phyloP scores from a whole-genome alignment of 768 basidiomycete species.

The Tulasnella sp. region DNA sequence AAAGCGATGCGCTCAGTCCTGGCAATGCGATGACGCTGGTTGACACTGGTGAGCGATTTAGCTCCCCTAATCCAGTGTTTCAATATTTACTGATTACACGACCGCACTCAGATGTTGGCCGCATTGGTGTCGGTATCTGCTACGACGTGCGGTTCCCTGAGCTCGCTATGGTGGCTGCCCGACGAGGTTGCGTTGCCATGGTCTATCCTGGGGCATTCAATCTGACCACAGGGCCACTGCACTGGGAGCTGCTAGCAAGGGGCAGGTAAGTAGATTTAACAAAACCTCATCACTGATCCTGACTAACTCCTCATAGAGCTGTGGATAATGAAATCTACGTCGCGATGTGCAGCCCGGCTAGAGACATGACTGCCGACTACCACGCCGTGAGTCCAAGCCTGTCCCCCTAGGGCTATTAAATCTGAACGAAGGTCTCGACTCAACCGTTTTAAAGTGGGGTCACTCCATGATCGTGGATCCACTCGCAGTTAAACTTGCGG shows the following conservation, averaged over 20 bases:
- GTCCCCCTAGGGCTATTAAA: background rate
- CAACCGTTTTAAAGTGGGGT: constrained; percentile 52
- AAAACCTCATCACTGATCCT: background rate
- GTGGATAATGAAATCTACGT: constrained; percentile 96
- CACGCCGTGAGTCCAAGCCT: constrained; percentile 55
- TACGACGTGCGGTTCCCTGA: constrained; percentile 96
- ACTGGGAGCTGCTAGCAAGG: constrained; percentile 89
- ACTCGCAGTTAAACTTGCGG: constrained; percentile 41
- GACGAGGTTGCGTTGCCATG: constrained; percentile 80
- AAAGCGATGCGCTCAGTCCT: constrained; percentile 77
- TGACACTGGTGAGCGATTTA: constrained; percentile 56
- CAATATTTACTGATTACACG: background rate
- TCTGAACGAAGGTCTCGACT: background rate
- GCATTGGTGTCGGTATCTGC: constrained; percentile 91
- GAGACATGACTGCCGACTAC: constrained; percentile 70
- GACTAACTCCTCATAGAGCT: constrained; percentile 44
- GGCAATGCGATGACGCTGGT: constrained; percentile 68
- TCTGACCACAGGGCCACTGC: constrained; percentile 84
- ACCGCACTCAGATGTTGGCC: constrained; percentile 67
- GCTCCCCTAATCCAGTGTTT: background rate
- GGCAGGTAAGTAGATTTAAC: constrained; percentile 45
- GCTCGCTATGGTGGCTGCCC: constrained; percentile 79
- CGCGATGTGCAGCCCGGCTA: constrained; percentile 91
- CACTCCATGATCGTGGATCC: constrained; percentile 89
- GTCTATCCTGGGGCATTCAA: constrained; percentile 97